Percentiles rank a stretch among this genome's conserved stretches.
phyloP scores from a whole-genome alignment of 495 filamentous ascomycete species.

The Parathielavia hyrcaniae region DNA sequence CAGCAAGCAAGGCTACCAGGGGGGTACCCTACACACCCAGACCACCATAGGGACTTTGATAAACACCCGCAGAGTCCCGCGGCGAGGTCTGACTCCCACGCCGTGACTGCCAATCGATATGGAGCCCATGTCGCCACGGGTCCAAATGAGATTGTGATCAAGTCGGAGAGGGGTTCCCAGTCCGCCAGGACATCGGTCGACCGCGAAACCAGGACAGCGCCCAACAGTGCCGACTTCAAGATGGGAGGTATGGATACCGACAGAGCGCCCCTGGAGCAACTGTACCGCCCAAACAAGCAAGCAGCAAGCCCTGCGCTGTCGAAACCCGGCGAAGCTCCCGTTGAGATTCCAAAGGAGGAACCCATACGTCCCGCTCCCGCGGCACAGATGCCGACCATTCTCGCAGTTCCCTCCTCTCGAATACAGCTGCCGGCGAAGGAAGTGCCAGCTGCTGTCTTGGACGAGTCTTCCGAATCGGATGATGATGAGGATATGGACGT shows the following conservation, averaged over 20 bases:
- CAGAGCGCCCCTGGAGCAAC: conserved; percentile 9
- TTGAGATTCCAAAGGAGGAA: neutral
- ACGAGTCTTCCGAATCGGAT: conserved; percentile 44
- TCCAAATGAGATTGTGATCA: conserved; percentile 32
- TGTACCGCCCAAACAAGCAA: neutral
- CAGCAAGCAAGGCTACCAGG: conserved; percentile 37
- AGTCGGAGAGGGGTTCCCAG: conserved; percentile 34
- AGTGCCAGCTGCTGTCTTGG: conserved; percentile 22
- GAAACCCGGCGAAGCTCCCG: neutral
- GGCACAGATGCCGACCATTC: conserved; percentile 8
- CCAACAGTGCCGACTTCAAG: conserved; percentile 19
- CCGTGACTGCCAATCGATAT: conserved; percentile 28
- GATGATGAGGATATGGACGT: conserved; percentile 49
- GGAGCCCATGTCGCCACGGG: conserved; percentile 33
- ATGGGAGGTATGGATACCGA: conserved; percentile 21
- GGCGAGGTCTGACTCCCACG: conserved; percentile 36
- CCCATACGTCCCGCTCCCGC: neutral
- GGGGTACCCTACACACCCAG: conserved; percentile 29
- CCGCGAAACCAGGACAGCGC: conserved; percentile 27
- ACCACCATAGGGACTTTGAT: conserved; percentile 38
- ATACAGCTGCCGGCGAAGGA: conserved; percentile 31
- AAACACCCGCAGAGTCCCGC: conserved; percentile 44
- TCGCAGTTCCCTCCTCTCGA: conserved; percentile 15
- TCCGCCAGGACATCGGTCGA: conserved; percentile 38
- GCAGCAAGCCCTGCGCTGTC: neutral